Evolutionary conservation across 768 basidiomycete genomes (phyloP), one percentile per base, ranked within the genome.

Genomic region (Boletus subcaerulescens): DNA sequence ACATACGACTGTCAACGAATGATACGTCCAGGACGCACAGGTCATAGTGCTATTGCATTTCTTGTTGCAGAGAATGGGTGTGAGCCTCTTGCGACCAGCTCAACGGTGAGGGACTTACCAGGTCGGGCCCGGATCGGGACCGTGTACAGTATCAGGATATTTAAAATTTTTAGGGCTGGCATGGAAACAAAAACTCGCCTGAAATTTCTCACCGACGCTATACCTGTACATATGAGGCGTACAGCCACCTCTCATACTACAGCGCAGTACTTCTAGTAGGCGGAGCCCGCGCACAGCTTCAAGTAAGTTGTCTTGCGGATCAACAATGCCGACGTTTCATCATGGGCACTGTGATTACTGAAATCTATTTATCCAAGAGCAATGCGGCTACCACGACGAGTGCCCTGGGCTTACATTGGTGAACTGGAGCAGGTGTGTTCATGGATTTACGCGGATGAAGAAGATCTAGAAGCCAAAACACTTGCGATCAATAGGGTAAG

Each of bases 371-470:
- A 18, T 29, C n/a, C 44, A 36, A 32, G 48, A 48, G 52, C 54
- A 29, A 89, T 90, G 89, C 76, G 80, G 57, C 78, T 91, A 20
- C 93, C 92, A 52, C 82, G 88, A 48, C 81, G 91, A 32, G 86
- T 91, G 0, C 89, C 91, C 5, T 95, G 93, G 92, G 71, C 83
- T 14, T 77, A 80, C 35, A 67, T 83, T 9, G 62, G 71, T 33
- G 92, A 94, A 65, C 74, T 94, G 6, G 89, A 91, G 52, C 80
- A 89, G 60, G 73, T 92, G 12, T 91, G 84, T 69, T 72, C 81
- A 3, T 90, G 85, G 81, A 85, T 95, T 58, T 94, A 82, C 65
- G 67, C 76, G 7, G 84, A 87, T 60, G 82, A 87, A 48, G 76
- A 77, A 29, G 83, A 85, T 61, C 48, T 80, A 24, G 76, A 80